Conservation (phyloP, 2,329 filamentous ascomycete genomes). For the Bretziella fagacearum region DNA sequence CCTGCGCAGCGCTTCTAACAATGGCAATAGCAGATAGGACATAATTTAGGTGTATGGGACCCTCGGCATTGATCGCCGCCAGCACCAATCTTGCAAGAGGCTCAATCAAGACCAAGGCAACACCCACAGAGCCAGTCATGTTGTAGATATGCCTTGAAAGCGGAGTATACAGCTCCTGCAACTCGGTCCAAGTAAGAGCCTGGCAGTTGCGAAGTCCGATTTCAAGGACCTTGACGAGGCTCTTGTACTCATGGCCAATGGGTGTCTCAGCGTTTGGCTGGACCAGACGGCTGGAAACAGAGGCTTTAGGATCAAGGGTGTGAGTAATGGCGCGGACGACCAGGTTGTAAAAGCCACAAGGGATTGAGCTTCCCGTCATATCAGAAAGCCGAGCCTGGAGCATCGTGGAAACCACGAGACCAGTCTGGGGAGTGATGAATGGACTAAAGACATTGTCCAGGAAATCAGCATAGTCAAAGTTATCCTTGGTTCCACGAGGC, state of each 20-base stretch:
- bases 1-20: slow-evolving; percentile 33
- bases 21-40: slow-evolving; percentile 27
- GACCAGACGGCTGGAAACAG: not conserved
- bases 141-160: slow-evolving; percentile 39
- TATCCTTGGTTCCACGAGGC: slow-evolving; percentile 31
- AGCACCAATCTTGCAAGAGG: slow-evolving; percentile 40
- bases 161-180: slow-evolving; percentile 39
- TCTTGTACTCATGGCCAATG: slow-evolving; percentile 51
- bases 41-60: slow-evolving; percentile 17
- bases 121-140: slow-evolving; percentile 50
- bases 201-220: slow-evolving; percentile 37
- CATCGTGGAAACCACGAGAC: slow-evolving; percentile 5
- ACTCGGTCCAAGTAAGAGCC: slow-evolving; percentile 29
- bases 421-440: slow-evolving; percentile 37
- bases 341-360: slow-evolving; percentile 7
- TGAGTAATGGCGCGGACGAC: slow-evolving; percentile 1
- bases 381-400: slow-evolving; percentile 3
- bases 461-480: slow-evolving; percentile 29
- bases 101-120: slow-evolving; percentile 51
- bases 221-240: slow-evolving; percentile 50
- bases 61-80: slow-evolving; percentile 14
- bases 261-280: slow-evolving; percentile 4
- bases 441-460: slow-evolving; percentile 37
- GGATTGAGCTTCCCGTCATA: not conserved
- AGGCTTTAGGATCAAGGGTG: not conserved